Evolutionary conservation across 768 basidiomycete genomes (phyloP), one percentile per base, ranked within the genome.

Genomic region (Sistotremastrum suecicum): DNA sequence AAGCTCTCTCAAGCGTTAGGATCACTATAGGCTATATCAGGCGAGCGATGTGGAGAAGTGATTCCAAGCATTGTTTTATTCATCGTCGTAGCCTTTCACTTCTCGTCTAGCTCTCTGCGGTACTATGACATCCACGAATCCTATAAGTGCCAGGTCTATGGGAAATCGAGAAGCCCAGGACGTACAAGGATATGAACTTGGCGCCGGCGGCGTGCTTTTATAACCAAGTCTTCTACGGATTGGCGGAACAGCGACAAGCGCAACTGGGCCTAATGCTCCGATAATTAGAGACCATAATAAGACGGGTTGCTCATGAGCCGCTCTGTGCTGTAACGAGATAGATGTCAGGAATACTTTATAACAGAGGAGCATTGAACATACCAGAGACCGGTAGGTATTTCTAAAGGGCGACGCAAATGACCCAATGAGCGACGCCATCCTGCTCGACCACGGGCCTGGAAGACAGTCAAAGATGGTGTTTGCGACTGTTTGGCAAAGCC

Each of bases 281-380:
- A 94, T 65, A 41, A 79, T 62, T 58, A 79, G 70, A 7, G 89
- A 89, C 65, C 80, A 94, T 69, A 91, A 91, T 61, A 91, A 75
- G 61, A 88, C 84, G 31, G 89, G 89, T 56, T 75, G 77, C 64
- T 94, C 89, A 64, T 94, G 89, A 35, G 89, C 87, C 54, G 81
- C 76, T 41, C 83, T 76, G 88, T 89, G 86, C 89, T 92, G 59
- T 40, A 46, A 37, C 12, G 34, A 34, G 34, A 37, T 30, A 28
- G 20, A 20, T 20, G 20, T 20, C 20, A 20, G 20, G 20, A 20
- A 20, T 20, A 20, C 20, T 20, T 20, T 20, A 20, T 20, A 20
- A 20, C 20, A 20, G 20, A 20, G 20, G 20, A 20, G 20, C 20
- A 20, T 20, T 20, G 20, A 20, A 20, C 20, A 20, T 20, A 20